phyloP scores from a whole-genome alignment of 2,329 filamentous ascomycete genomes.

The Diaporthe sp. region DNA sequence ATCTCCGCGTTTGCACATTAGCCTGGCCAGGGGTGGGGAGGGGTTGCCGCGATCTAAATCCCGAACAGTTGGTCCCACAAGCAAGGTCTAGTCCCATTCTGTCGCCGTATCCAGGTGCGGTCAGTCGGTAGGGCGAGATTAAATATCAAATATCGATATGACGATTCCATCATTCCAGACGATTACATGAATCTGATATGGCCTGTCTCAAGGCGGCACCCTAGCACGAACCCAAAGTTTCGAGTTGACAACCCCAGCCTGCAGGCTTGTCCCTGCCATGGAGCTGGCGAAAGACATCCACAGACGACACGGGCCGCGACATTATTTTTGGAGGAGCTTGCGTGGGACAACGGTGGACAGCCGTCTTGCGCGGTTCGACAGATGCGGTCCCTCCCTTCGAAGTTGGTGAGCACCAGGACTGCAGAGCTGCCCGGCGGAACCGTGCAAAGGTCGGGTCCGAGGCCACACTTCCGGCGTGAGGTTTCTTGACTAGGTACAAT shows the following conservation, averaged over 20 bases:
- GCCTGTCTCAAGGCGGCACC: slow-evolving; percentile 14
- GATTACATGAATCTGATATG: slow-evolving; percentile 11
- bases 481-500: not conserved
- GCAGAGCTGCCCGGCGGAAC: slow-evolving; percentile 15
- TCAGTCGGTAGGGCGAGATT: slow-evolving; percentile 14
- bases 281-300: not conserved
- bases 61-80: slow-evolving; percentile 34
- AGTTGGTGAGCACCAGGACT: not conserved
- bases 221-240: slow-evolving; percentile 15
- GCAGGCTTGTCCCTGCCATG: not conserved
- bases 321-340: slow-evolving; percentile 16
- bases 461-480: not conserved
- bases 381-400: not conserved
- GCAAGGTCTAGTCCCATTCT: slow-evolving; percentile 25
- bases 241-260: slow-evolving; percentile 20
- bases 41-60: slow-evolving; percentile 33
- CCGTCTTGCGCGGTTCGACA: slow-evolving; percentile 13
- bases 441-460: slow-evolving; percentile 21
- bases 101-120: not conserved
- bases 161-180: slow-evolving; percentile 10
- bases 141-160: slow-evolving; percentile 23
- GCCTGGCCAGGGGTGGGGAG: slow-evolving; percentile 6
- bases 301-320: slow-evolving; percentile 27
- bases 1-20: slow-evolving; percentile 20
- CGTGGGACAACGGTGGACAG: slow-evolving; percentile 18